A percentile compares a stretch with the other conserved stretches of the same genome.
phyloP scores from a whole-genome alignment of 148 eudicot genomes.

The Camellia japonica region DNA sequence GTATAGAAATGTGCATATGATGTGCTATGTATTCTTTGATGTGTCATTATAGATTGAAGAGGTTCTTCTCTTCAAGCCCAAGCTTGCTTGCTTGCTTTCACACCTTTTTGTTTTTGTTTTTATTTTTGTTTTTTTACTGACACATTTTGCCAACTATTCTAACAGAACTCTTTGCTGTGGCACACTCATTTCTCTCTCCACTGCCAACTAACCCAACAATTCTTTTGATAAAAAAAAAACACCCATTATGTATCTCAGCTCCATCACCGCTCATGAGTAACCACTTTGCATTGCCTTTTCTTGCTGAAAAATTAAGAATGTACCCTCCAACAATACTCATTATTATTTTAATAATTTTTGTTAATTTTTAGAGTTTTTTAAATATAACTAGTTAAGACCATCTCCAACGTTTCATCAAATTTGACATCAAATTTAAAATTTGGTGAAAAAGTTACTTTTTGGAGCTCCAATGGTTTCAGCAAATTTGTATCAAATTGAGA shows the following conservation, averaged over 20 bases:
- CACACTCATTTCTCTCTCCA: slow-evolving; percentile 51
- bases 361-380: too few relatives aligned
- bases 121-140: slow-evolving; percentile 37
- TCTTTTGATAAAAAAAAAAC: slow-evolving; percentile 19
- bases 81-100: slow-evolving; percentile 27
- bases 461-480: too few relatives aligned
- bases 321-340: too few relatives aligned
- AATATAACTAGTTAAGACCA: too few relatives aligned
- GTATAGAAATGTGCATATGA: not conserved
- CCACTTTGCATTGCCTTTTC: too few relatives aligned
- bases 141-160: slow-evolving; percentile 65
- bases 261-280: slow-evolving; percentile 25
- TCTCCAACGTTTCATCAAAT: too few relatives aligned
- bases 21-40: slow-evolving; percentile 9
- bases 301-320: too few relatives aligned
- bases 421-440: too few relatives aligned
- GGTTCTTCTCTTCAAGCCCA: slow-evolving; percentile 59
- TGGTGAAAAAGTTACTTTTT: too few relatives aligned
- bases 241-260: slow-evolving; percentile 27
- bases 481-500: too few relatives aligned
- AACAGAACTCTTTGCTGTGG: slow-evolving; percentile 56
- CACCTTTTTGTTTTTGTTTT: not conserved
- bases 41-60: slow-evolving; percentile 28
- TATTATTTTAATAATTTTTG: too few relatives aligned
- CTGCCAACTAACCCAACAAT: slow-evolving; percentile 58